phyloP scores from a whole-genome alignment of 2,329 filamentous ascomycete genomes.

The Exophiala spinifera region DNA sequence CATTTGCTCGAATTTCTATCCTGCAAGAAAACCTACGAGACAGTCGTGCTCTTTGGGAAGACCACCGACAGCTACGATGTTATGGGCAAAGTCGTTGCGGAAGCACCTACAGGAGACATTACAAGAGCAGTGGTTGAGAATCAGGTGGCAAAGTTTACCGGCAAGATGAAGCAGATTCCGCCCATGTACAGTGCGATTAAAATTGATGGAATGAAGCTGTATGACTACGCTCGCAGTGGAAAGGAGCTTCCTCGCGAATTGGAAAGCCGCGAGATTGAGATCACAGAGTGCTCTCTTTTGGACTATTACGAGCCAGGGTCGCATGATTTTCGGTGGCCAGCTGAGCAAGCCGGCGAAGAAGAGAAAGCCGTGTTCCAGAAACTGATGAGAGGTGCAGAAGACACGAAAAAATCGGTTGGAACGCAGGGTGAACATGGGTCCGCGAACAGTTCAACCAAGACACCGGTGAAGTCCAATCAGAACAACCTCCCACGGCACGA shows the following conservation, averaged over 20 bases:
- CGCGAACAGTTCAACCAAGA: constrained; percentile 17
- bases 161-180: constrained; percentile 83
- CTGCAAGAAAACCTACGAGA: constrained; percentile 92
- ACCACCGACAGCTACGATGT: constrained; percentile 91
- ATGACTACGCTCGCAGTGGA: constrained; percentile 92
- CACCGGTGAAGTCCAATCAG: constrained; percentile 11
- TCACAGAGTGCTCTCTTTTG: constrained; percentile 71
- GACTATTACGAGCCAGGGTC: constrained; percentile 81
- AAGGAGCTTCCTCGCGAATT: constrained; percentile 83
- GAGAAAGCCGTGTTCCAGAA: constrained; percentile 76
- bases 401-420: constrained; percentile 11
- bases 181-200: constrained; percentile 91
- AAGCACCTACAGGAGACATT: constrained; percentile 64
- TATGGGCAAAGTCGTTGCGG: constrained; percentile 75
- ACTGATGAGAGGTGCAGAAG: constrained; percentile 44
- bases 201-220: constrained; percentile 89
- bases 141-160: constrained; percentile 70
- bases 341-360: constrained; percentile 69
- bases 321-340: constrained; percentile 76
- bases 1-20: constrained; percentile 71
- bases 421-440: neutral
- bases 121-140: constrained; percentile 75
- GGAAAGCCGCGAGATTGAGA: constrained; percentile 72
- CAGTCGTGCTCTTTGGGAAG: constrained; percentile 82
- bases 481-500: constrained; percentile 22